Conservation (phyloP, 2,329 filamentous ascomycete species). For the Pseudocercospora fuligena region DNA sequence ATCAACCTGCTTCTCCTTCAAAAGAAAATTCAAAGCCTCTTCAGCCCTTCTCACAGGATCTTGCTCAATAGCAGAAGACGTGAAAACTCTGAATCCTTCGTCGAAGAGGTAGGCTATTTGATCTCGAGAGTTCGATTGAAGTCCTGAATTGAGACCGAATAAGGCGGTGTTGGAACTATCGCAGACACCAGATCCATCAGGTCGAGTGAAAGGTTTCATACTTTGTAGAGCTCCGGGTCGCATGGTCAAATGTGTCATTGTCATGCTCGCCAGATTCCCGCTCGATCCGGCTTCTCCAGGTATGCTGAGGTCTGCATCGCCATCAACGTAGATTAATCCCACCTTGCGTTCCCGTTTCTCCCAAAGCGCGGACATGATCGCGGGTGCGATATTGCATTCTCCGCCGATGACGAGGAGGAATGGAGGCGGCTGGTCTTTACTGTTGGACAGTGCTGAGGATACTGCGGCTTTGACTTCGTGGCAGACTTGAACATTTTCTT, state of each 20-base stretch:
- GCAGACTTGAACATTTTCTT: background rate
- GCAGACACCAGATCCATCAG: slow-evolving; percentile 5
- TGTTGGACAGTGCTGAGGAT: background rate
- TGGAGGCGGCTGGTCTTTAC: background rate
- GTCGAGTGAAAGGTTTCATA: slow-evolving; percentile 8
- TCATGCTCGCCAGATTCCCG: slow-evolving; percentile 12
- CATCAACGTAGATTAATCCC: slow-evolving; percentile 3
- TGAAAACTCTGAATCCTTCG: slow-evolving; percentile 10
- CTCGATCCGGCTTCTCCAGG: background rate
- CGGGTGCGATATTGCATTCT: slow-evolving; percentile 2
- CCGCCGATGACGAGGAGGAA: slow-evolving; percentile 5
- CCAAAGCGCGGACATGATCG: slow-evolving; percentile 2
- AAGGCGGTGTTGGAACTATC: background rate
- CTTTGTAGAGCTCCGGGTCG: slow-evolving; percentile 1
- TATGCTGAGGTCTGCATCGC: slow-evolving; percentile 1
- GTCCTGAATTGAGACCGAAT: background rate
- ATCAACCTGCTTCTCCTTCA: background rate
- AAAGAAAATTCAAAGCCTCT: background rate
- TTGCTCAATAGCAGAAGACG: background rate
- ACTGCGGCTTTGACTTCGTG: slow-evolving; percentile 6
- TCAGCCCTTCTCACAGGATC: background rate
- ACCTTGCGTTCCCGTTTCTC: background rate
- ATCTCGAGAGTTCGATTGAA: slow-evolving; percentile 5
- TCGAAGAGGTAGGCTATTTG: slow-evolving; percentile 13
- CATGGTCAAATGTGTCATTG: slow-evolving; percentile 11